Evolutionary conservation across 1,284 basidiomycete species (phyloP), one percentile per base, ranked within the genome.

Genomic region (Cutaneotrichosporon spelunceum): DNA sequence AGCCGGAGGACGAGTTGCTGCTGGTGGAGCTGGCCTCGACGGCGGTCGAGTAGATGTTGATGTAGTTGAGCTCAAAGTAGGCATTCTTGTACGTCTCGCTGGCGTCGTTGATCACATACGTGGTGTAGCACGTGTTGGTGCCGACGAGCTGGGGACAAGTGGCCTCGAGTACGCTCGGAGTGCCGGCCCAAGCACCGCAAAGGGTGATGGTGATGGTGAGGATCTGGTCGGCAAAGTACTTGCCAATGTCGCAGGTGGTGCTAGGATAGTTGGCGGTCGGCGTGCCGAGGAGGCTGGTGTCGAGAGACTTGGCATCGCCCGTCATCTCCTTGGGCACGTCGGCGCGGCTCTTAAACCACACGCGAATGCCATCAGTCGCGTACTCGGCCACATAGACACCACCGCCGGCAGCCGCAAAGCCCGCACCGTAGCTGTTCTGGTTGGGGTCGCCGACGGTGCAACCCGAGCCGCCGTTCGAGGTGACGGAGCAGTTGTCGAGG

Each of bases 191-290:
- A 63, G 77, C 77, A 26, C 85, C 78, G 62, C 89, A 91, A 13
- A 90, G 83, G 1, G 88, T 88, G 63, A 89, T 89, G 72, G 87
- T 85, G 66, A 90, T 85, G 70, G 91, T 88, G 52, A 90, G 81
- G 59, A 84, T 81, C 70, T 90, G 87, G 0, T 86, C 65, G 16
- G 81, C 73, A 75, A 91, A 91, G 78, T 83, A 88, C 39, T 80
- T 73, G 58, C 79, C 76, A 34, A 88, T 82, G 55, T 83, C 78
- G 74, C 89, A 91, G 16, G 82, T 81, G 9, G 81, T 78, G 5
- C 83, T 77, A 1, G 86, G 84, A 83, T 86, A 91, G 67, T 86
- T 86, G 0, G 84, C 88, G 5, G 84, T 82, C 1, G 90, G 88
- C 14, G 78, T 82, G 13, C 89, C 89, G 3, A 91, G 81, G 2